Conservation (phyloP, 129 eudicot species). For the Centella asiatica region DNA sequence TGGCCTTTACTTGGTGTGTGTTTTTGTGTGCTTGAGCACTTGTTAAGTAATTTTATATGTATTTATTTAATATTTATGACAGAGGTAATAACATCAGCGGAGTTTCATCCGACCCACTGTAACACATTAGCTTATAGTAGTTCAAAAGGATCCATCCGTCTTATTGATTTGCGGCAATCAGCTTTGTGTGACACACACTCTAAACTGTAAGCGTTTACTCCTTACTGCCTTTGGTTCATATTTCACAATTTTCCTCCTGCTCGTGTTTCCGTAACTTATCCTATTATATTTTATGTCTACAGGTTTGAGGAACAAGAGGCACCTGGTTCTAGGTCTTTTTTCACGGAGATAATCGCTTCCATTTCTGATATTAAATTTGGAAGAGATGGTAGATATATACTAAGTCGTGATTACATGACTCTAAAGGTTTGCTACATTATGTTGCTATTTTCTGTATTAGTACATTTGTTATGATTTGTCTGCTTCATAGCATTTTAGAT, state of each 20-base stretch:
- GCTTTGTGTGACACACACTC: slow-evolving; percentile 93
- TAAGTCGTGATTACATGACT: slow-evolving; percentile 99
- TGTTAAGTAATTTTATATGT: slow-evolving; percentile 5
- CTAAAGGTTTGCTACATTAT: slow-evolving; percentile 59
- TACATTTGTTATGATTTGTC: neutral
- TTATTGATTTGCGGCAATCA: slow-evolving; percentile 95
- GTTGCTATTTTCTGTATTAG: neutral
- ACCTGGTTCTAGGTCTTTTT: slow-evolving; percentile 96
- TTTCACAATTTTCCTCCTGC: neutral
- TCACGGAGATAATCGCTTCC: slow-evolving; percentile 97
- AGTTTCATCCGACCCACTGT: slow-evolving; percentile 94
- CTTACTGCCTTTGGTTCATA: neutral
- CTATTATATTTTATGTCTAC: slow-evolving; percentile 4
- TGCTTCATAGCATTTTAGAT: neutral
- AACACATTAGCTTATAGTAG: slow-evolving; percentile 94
- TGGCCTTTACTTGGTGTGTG: slow-evolving; percentile 6
- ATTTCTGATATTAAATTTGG: slow-evolving; percentile 95
- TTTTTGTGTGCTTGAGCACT: neutral
- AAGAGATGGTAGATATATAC: slow-evolving; percentile 81
- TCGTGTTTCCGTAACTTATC: neutral
- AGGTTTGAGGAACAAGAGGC: slow-evolving; percentile 97
- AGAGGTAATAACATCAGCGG: slow-evolving; percentile 98
- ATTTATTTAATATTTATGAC: slow-evolving; percentile 26
- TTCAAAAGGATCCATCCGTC: slow-evolving; percentile 96
- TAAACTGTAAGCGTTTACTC: slow-evolving; percentile 58